Evolutionary conservation across 805 yeast species (phyloP).

Genomic region (Pichia phayaonensis): DNA sequence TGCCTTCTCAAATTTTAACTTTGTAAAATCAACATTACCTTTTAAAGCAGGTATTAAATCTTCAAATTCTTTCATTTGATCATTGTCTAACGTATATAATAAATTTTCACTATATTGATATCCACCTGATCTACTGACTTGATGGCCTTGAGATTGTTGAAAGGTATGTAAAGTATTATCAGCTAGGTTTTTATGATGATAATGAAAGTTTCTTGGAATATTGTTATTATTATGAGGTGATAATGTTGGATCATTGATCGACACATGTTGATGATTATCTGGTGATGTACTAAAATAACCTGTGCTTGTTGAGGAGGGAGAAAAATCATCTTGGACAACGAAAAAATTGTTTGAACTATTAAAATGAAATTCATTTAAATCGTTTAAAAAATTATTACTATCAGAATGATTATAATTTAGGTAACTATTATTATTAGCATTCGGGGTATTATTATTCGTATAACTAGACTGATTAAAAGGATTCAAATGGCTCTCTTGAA

Average conservation of each 20-base stretch:
- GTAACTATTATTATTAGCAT: background rate
- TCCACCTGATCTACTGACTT: background rate
- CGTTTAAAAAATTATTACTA: slow-evolving; percentile 12
- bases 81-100: slow-evolving; percentile 12
- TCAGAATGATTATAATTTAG: background rate
- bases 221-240: background rate
- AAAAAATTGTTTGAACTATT: slow-evolving; percentile 24
- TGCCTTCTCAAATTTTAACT: slow-evolving; percentile 23
- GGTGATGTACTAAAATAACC: slow-evolving; percentile 5
- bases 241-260: background rate
- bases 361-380: slow-evolving; percentile 20
- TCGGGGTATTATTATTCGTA: background rate
- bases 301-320: slow-evolving; percentile 16
- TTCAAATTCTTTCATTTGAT: slow-evolving; percentile 19
- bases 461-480: background rate
- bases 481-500: background rate
- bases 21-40: slow-evolving; percentile 24
- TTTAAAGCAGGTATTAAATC: slow-evolving; percentile 22
- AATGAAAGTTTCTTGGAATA: background rate
- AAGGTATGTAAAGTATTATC: slow-evolving; percentile 7
- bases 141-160: slow-evolving; percentile 14
- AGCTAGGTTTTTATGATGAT: background rate
- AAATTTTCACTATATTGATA: slow-evolving; percentile 3
- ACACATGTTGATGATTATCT: background rate
- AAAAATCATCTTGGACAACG: slow-evolving; percentile 23